Base-by-base conservation (phyloP, 2,329 filamentous ascomycete species). In the Monosporascus sp. region DNA sequence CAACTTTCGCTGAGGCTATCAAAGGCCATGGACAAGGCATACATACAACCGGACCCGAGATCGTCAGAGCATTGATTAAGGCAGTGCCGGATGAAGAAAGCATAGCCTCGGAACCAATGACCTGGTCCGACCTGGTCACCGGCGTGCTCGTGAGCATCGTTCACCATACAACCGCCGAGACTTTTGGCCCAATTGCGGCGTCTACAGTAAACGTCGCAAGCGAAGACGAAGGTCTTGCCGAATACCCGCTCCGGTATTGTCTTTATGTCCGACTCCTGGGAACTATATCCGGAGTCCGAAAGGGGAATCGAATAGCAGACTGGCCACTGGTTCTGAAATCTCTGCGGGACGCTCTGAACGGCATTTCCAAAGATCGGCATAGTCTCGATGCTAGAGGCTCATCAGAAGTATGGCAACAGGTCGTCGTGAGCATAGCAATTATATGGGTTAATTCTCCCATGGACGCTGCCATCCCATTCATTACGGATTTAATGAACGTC, bases 1-100 rank as follows among this genome's bases (percentile, higher is more conserved):
- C 85, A 19, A 86, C 97, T 78, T 90, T 97, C 64, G 86, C 91
- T 4, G 93, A 97, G 70, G 86, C 92, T 8, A 80, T 83, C 61
- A 87, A 87, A 69, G 81, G 83, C 17, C 79, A 83, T 16, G 82
- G 84, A 2, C 64, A 78, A 48, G 78, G 75, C 1, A 71, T 87
- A 47, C 84, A 87, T 62, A 86, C 84, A 2, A 80, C 78, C 16
- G 83, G 80, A 2, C 69, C 79, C 2, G 74, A 78, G 7, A 75
- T 85, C 16, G 73, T 84, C 51, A 71, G 73, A 38, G 69, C 76
- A 2, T 70, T 88, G 5, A 65, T 86, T n/a, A 66, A 66, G 46
- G 74, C 74, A 8, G 74, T 83, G 4, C 79, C 79, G 0, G 71
- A 76, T 3, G 74, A 79, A 1, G 80, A 82, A 51, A 74, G 76